Evolutionary conservation across 1,284 basidiomycete genomes (phyloP).

Genomic region (Lentinula novae-zelandiae): DNA sequence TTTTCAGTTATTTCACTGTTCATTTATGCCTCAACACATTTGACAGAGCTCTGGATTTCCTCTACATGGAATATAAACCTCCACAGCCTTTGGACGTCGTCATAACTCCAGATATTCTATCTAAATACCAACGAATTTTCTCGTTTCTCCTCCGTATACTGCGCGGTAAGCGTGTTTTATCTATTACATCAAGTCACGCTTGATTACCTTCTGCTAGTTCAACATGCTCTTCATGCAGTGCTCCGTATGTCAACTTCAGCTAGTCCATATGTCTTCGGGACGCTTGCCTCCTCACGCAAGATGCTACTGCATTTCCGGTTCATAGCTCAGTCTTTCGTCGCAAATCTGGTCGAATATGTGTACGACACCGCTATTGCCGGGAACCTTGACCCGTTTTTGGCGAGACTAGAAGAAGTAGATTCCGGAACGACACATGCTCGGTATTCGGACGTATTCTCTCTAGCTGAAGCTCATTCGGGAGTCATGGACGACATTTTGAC

Average conservation of each 20-base stretch:
- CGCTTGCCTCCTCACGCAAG: constrained; percentile 47
- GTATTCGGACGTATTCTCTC: constrained; percentile 73
- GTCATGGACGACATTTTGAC: constrained; percentile 74
- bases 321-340: constrained; percentile 66
- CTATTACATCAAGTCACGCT: no score
- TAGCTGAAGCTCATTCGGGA: constrained; percentile 66
- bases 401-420: constrained; percentile 19
- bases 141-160: constrained; percentile 73
- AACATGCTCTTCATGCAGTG: constrained; percentile 64
- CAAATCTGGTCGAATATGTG: constrained; percentile 62
- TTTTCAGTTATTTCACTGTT: not conserved
- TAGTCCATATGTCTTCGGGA: constrained; percentile 53
- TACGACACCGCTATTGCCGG: constrained; percentile 75
- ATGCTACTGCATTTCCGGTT: constrained; percentile 69
- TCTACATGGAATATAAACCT: constrained; percentile 84
- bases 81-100: constrained; percentile 68
- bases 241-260: constrained; percentile 55
- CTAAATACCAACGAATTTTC: constrained; percentile 84
- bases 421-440: constrained; percentile 19
- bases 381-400: constrained; percentile 69
- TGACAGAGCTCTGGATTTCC: constrained; percentile 76
- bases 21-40: not conserved
- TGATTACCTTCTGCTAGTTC: constrained; percentile 42
- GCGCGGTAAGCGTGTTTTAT: constrained; percentile 48
- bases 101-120: constrained; percentile 64